Base-by-base conservation (phyloP, 768 basidiomycete species). In the Dioszegia crocea region DNA sequence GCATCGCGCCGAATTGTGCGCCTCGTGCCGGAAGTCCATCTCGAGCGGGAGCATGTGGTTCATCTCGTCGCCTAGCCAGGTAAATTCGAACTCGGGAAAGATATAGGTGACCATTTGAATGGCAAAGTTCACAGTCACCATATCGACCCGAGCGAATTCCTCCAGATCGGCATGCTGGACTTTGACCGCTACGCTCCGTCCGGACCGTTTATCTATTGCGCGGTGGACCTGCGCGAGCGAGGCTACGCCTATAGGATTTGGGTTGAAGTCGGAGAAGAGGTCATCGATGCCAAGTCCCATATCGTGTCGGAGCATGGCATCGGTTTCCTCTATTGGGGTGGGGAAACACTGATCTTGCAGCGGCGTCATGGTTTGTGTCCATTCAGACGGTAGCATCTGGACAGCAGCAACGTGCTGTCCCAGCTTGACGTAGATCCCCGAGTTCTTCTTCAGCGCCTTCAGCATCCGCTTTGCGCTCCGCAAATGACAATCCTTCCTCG, bases 81-180 rank as follows among this genome's bases (percentile, higher is more conserved):
- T 86, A 71, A 94, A 89, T 74, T 97, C 93, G 66, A 98, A 99
- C 54, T 92, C 86, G 1, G 96, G 96, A 76, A 98, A 98, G 82
- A 90, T 85, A 60, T 83, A 84, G 70, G 93, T 93, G 63, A 99
- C 86, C 84, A 89, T 87, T 17, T 86, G 86, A 86, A 82, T 79
- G 5, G 79, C 77, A 51, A 78, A 72, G 44, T 79, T 78, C 39
- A 80, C 76, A 2, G 79, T 79, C 16, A 72, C 64, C 63, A 78
- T 76, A 57, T 99, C 96, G 44, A 98, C 85, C 57, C 87, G 83
- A 62, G 86, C 89, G 71, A 91, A 99, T 74, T 97, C 93, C 14
- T 87, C 85, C 1, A 99, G 81, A 75, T 88, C 89, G 9, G 96
- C 92, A 76, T 99, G 96, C 81, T 97, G 91, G 2, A 78, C 63